phyloP scores from a whole-genome alignment of 305 asterid genomes.

The Fraxinus albicans region DNA sequence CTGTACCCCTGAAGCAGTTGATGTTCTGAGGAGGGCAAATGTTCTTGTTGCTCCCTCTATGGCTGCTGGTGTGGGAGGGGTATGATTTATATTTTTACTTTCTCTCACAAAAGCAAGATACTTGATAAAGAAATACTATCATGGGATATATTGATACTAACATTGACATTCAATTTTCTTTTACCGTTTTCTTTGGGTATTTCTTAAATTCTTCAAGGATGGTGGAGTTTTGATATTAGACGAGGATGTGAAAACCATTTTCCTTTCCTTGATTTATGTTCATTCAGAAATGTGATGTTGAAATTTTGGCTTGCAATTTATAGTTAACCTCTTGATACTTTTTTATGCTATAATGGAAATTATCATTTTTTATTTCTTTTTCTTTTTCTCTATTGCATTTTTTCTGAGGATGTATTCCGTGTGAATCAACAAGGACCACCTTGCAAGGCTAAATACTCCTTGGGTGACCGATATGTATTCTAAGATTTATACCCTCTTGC shows the following conservation, averaged over 20 bases:
- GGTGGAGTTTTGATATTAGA: not conserved
- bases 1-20: slow-evolving; percentile 90
- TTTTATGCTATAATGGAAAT: not conserved
- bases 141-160: not conserved
- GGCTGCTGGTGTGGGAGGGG: slow-evolving; percentile 99
- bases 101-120: slow-evolving; percentile 14
- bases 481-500: not conserved
- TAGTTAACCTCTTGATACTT: not conserved
- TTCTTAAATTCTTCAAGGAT: slow-evolving; percentile 1
- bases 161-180: slow-evolving; percentile 2
- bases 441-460: not conserved
- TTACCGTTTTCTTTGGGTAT: not conserved
- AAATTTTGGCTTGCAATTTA: not conserved
- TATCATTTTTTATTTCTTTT: not conserved
- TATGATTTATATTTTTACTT: slow-evolving; percentile 29
- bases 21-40: slow-evolving; percentile 76
- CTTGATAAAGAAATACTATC: not conserved
- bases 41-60: slow-evolving; percentile 90
- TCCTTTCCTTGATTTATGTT: not conserved
- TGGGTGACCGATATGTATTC: not conserved
- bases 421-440: not conserved
- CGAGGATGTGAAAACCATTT: not conserved
- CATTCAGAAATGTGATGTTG: not conserved
- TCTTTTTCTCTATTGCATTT: not conserved
- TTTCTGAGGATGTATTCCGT: not conserved